Base-by-base conservation (phyloP, 345 rosid genomes). In the Balakata baccata region DNA sequence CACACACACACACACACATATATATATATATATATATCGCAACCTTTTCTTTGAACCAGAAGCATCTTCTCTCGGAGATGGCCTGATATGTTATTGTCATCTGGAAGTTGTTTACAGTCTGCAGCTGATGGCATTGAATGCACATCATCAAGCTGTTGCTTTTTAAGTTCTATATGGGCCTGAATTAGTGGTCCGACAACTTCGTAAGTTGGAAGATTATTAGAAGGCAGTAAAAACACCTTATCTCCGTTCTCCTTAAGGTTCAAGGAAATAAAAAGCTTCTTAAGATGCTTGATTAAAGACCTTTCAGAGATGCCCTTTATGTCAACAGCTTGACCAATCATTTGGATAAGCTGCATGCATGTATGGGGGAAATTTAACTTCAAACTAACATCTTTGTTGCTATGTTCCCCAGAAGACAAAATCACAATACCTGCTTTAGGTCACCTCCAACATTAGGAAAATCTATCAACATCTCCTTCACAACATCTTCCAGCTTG, bases 251-350 rank as follows among this genome's bases (percentile, higher is more conserved):
- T 86, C 68, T 90, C 95, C 79, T 87, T 85, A 29, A 92, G 85
- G 52, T 84, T 82, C 65, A 92, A 82, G 16, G 95, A 86, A 43
- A 77, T n/a, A 75, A 94, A 94, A 66, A 94, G 81, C 89, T 81
- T 88, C 83, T 85, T 89, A 82, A 94, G 76, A 80, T 85, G 85
- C 77, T 83, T 86, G 71, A 75, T 81, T 81, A 92, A 78, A 61
- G 87, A 60, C 62, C 70, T 90, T 73, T 94, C 95, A 2, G 90
- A 84, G 60, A 94, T 89, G 47, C 91, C 98, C 80, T 85, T 86
- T 59, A 92, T 85, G 82, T 92, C 95, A 79, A 94, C 98, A 60
- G 92, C 97, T 88, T 94, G 97, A 62, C 98, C 98, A 59, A 94
- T 87, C 97, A 92, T 92, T 80, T 83, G 85, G 76, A 90, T 83